phyloP scores from a whole-genome alignment of 2,329 filamentous ascomycete species.

The Thielaviopsis cerberus region DNA sequence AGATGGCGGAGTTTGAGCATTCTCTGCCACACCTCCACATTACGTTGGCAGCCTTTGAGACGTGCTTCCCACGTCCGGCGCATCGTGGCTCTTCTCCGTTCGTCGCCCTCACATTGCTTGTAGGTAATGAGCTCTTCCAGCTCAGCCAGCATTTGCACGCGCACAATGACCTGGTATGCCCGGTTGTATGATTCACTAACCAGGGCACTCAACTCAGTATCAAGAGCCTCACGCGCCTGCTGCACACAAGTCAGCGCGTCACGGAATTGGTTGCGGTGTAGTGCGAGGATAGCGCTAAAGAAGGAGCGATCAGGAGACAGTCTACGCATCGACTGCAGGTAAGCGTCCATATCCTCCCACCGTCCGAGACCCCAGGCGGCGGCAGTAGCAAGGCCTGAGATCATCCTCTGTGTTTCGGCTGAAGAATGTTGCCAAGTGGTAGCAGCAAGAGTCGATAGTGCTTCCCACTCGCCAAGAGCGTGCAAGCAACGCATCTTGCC shows the following conservation, averaged over 20 bases:
- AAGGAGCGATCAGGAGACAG: conserved; percentile 88
- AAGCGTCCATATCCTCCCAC: conserved; percentile 97
- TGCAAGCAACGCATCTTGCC: conserved; percentile 98
- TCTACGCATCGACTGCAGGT: conserved; percentile 85
- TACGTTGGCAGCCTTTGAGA: conserved; percentile 84
- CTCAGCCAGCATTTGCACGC: conserved; percentile 97
- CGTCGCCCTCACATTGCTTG: conserved; percentile 71
- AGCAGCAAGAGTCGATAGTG: conserved; percentile 69
- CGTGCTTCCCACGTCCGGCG: conserved; percentile 89
- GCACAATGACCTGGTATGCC: conserved; percentile 92
- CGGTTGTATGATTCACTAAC: conserved; percentile 98
- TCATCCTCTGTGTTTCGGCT: conserved; percentile 70
- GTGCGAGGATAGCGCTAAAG: conserved; percentile 86
- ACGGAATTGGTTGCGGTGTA: conserved; percentile 89
- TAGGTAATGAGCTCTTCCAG: conserved; percentile 95
- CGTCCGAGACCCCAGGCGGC: conserved; percentile 92
- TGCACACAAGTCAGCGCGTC: conserved; percentile 79
- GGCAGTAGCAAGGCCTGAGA: conserved; percentile 83
- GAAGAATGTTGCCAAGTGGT: conserved; percentile 87
- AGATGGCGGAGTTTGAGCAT: conserved; percentile 90
- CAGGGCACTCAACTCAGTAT: conserved; percentile 85
- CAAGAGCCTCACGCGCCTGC: conserved; percentile 78
- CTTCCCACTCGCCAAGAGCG: conserved; percentile 92
- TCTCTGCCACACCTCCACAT: conserved; percentile 94
- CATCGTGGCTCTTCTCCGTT: conserved; percentile 77